Conservation (phyloP, 139 green algal species). For the Closterium sp. region DNA sequence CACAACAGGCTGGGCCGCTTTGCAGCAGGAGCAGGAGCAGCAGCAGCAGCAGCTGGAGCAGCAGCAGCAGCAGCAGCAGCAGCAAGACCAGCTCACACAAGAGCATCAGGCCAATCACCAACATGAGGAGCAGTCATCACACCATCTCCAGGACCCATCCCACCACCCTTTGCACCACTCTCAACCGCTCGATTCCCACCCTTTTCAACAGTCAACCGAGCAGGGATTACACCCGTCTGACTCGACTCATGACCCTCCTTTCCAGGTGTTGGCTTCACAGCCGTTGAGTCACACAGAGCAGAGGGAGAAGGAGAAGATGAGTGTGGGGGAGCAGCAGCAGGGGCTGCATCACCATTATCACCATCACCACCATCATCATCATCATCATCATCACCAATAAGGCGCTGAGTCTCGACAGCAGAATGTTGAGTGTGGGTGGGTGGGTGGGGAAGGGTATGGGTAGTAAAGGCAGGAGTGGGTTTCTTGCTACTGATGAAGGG, state of each 20-base stretch:
- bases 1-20: background rate
- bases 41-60: background rate
- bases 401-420: background rate
- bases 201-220: too few species aligned
- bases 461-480: background rate
- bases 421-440: background rate
- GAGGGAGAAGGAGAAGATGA: too few species aligned
- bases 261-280: too few species aligned
- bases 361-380: too few species aligned
- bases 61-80: background rate
- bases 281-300: too few species aligned
- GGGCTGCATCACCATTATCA: too few species aligned
- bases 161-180: too few species aligned
- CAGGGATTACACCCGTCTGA: too few species aligned
- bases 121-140: background rate
- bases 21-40: background rate
- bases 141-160: background rate
- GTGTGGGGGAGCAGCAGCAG: too few species aligned
- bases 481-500: background rate
- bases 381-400: background rate
- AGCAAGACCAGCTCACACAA: background rate
- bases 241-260: too few species aligned
- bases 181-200: too few species aligned
- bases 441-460: background rate
- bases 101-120: background rate